Percentiles rank a stretch among this genome's conserved stretches.
Conservation (phyloP, 1,139 yeast species). For the Arxiozyma telluris region DNA sequence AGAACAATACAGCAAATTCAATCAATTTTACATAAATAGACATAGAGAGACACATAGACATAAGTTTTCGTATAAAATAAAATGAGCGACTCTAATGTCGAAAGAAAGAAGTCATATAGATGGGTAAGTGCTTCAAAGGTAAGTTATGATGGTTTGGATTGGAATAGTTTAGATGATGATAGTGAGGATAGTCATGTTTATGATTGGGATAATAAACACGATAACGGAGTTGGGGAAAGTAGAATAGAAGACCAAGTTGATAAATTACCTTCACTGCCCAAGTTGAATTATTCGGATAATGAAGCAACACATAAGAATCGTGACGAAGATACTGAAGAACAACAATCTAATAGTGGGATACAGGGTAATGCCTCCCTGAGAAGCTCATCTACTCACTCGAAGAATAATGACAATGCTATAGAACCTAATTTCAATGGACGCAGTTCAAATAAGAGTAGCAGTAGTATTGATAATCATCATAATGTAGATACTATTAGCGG, state of each 20-base stretch:
- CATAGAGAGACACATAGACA: not conserved
- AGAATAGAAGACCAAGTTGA: not conserved
- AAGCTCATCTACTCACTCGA: not conserved
- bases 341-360: not conserved
- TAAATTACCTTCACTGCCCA: conserved; percentile 9
- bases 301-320: not conserved
- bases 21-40: not conserved
- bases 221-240: not conserved
- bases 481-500: not conserved
- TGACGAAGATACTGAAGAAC: not conserved
- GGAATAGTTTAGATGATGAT: conserved; percentile 33
- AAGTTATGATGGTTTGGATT: conserved; percentile 48
- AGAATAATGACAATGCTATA: not conserved
- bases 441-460: not conserved
- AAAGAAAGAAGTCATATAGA: conserved; percentile 52
- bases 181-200: conserved; percentile 18
- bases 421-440: not conserved
- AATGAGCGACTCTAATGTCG: conserved; percentile 32
- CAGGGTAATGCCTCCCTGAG: not conserved
- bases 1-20: not conserved
- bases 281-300: conserved; percentile 6
- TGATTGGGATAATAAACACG: not conserved
- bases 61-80: not conserved
- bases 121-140: conserved; percentile 55
- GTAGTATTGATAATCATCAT: not conserved